Evolutionary conservation across 2,329 filamentous ascomycete species (phyloP), one percentile per base, ranked within the genome.

Genomic region (Microdochium trichocladiopsis): DNA sequence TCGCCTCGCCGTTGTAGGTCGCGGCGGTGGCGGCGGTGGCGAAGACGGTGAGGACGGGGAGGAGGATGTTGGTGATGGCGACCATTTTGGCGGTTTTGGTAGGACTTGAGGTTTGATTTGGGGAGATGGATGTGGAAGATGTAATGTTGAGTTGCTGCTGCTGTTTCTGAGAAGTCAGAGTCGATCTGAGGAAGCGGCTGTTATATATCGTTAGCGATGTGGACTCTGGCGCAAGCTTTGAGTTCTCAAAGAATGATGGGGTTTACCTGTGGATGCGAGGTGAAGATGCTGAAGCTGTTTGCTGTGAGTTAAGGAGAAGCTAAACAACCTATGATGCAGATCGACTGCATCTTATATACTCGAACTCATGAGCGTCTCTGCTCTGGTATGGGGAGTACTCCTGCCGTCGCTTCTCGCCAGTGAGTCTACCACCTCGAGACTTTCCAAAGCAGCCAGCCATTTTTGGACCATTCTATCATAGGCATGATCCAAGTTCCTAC

Each of bases 1-100:
- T 87, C 33, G 86, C 64, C 50, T 87, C 83, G 49, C 84, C 84
- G 3, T 69, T 74, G 58, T 78, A 80, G 47, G 16, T n/a, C n/a
- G 47, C 22, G 47, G 23, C 16, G 22, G 8, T 8, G 48, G 33
- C 18, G 28, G 28, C 33, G 8, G 28, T n/a, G 48, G 25, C 10
- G 28, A 36, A 10, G 48, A n/a, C 22, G n/a, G 28, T 36, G 28
- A 33, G n/a, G 47, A 25, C 21, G 41, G 21, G 3, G 41, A 45
- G 21, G 18, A 45, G 12, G n/a, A 45, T 21, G 41, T 45, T 45
- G 41, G 33, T 37, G 33, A 37, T 37, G 33, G 33, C 6, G 14
- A 37, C 33, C 33, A 37, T 37, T 8, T 37, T 37, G 33, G 33
- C 33, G n/a, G 28, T 33, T 33, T 33, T 33, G 28, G 28, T 33